Evolutionary conservation across 805 yeast genomes (phyloP).

Genomic region (Saturnispora gosingensis): DNA sequence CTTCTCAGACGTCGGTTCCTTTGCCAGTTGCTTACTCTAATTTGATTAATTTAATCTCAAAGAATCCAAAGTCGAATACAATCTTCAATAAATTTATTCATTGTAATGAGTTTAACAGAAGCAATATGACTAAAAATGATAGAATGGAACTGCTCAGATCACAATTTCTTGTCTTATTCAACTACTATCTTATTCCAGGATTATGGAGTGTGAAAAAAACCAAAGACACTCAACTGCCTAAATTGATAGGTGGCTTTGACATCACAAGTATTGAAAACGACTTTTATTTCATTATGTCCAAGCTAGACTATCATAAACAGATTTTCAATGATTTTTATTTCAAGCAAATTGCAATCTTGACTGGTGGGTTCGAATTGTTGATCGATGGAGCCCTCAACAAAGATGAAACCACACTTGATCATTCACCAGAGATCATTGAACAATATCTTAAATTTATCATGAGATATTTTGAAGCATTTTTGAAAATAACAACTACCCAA

Average conservation of each 20-base stretch:
- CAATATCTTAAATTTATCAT: constrained; percentile 33
- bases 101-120: constrained; percentile 19
- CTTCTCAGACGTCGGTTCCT: constrained; percentile 45
- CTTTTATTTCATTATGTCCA: constrained; percentile 21
- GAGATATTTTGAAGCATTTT: constrained; percentile 30
- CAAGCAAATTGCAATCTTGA: constrained; percentile 30
- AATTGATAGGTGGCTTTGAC: constrained; percentile 16
- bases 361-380: constrained; percentile 31
- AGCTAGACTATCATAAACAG: constrained; percentile 26
- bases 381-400: constrained; percentile 19
- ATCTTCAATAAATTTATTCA: constrained; percentile 22
- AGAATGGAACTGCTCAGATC: constrained; percentile 24
- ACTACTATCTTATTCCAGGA: constrained; percentile 34
- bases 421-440: constrained; percentile 19
- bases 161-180: constrained; percentile 25
- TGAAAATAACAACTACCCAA: constrained; percentile 8
- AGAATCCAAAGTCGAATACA: constrained; percentile 25
- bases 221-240: background rate
- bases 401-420: constrained; percentile 19
- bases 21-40: constrained; percentile 39
- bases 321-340: constrained; percentile 27
- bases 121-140: constrained; percentile 27
- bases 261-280: constrained; percentile 26
- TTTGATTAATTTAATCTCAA: constrained; percentile 31
- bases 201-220: constrained; percentile 25